These are phyloP conservation scores for Diaporthe citrichinensis DNA, from an alignment of 2,329 filamentous ascomycete genomes.

Conservation along the genomic window DNA sequence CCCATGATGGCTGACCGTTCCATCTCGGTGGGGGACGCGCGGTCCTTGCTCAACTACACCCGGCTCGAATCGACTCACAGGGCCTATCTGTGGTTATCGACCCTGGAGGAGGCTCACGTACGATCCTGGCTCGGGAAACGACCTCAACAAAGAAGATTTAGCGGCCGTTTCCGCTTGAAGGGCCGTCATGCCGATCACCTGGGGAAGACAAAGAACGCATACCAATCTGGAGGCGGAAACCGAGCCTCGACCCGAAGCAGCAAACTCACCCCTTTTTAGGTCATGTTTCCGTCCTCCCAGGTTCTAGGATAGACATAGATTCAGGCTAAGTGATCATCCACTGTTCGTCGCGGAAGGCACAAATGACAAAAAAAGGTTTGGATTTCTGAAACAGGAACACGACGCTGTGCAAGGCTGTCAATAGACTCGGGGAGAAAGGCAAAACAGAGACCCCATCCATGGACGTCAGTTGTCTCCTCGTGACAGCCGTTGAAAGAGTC, in stretches of 20 bases:
- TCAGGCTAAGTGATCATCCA: constrained; percentile 8
- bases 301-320: constrained; percentile 11
- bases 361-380: not conserved
- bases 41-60: not conserved
- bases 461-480: constrained; percentile 9
- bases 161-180: constrained; percentile 28
- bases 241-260: constrained; percentile 25
- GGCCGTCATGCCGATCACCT: constrained; percentile 30
- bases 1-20: not conserved
- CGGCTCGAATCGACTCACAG: not conserved
- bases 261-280: constrained; percentile 25
- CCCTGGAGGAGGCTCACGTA: not conserved
- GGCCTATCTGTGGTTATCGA: not conserved
- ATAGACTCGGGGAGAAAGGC: constrained; percentile 8
- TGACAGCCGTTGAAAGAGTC: constrained; percentile 29
- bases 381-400: constrained; percentile 25
- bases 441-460: constrained; percentile 9
- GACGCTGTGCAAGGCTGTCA: constrained; percentile 18
- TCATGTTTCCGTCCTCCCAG: constrained; percentile 29
- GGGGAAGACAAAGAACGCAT: constrained; percentile 22
- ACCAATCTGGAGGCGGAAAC: constrained; percentile 24
- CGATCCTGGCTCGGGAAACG: constrained; percentile 15
- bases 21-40: constrained; percentile 2
- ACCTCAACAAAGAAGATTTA: constrained; percentile 28
- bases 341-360: not conserved